A percentile compares a stretch with the other conserved stretches of the same genome.
phyloP scores from a whole-genome alignment of 2,329 filamentous ascomycete species.

The Colletotrichum lupini region DNA sequence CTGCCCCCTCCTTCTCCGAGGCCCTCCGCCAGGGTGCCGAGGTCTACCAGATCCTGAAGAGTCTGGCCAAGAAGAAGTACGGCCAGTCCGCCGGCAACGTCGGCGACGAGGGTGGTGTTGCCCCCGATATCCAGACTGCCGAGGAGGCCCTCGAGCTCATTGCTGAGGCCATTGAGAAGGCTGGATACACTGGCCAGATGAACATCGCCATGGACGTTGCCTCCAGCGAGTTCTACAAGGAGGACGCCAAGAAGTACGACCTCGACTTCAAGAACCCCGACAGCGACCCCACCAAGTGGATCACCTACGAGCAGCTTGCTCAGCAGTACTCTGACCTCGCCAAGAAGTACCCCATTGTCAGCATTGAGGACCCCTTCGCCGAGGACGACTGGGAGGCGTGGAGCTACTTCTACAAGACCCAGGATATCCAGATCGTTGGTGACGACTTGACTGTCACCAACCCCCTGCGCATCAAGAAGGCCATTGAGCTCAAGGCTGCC shows the following conservation, averaged over 20 bases:
- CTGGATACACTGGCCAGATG: constrained; percentile 95
- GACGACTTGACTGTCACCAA: constrained; percentile 99
- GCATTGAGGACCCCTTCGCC: constrained; percentile 98
- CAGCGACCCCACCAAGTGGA: constrained; percentile 94
- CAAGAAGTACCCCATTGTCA: constrained; percentile 98
- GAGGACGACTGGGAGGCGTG: constrained; percentile 99
- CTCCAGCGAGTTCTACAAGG: constrained; percentile 99
- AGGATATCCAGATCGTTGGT: constrained; percentile 97
- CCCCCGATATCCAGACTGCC: constrained; percentile 96
- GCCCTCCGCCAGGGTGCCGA: constrained; percentile 96
- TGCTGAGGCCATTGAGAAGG: constrained; percentile 90
- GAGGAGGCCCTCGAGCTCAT: constrained; percentile 98
- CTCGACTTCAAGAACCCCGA: constrained; percentile 99
- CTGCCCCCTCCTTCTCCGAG: constrained; percentile 92
- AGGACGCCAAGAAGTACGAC: constrained; percentile 98
- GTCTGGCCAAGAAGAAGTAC: constrained; percentile 98
- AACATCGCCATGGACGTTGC: constrained; percentile 99
- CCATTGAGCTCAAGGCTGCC: constrained; percentile 98
- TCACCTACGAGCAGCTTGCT: constrained; percentile 98
- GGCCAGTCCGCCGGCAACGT: constrained; percentile 99
- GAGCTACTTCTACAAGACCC: constrained; percentile 99
- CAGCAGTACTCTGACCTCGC: constrained; percentile 87
- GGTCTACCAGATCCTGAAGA: constrained; percentile 98
- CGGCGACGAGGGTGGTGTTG: constrained; percentile 99
- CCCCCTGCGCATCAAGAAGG: constrained; percentile 99